phyloP scores from a whole-genome alignment of 352 stramenopile genomes.

The Phytophthora crassamura region DNA sequence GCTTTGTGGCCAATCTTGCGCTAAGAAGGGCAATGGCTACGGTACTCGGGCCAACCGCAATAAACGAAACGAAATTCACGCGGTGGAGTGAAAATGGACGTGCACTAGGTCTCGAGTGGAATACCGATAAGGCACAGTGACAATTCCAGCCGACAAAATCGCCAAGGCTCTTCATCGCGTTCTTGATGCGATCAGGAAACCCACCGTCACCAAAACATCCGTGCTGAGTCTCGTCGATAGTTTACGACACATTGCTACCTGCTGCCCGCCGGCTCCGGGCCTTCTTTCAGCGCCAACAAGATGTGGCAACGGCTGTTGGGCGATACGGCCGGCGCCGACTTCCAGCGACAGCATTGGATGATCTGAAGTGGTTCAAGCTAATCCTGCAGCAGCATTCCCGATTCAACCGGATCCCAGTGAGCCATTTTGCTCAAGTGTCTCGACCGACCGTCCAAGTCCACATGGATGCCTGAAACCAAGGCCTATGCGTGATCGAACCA shows the following conservation, averaged over 20 bases:
- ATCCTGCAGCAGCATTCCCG: not conserved
- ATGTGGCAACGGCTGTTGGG: not conserved
- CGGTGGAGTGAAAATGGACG: not conserved
- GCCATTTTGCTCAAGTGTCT: not conserved
- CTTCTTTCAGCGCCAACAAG: not conserved
- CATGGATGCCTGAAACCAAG: constrained; percentile 11
- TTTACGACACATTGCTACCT: not conserved
- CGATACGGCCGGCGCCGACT: not conserved
- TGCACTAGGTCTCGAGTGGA: constrained; percentile 2
- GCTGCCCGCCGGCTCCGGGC: not conserved
- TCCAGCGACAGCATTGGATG: not conserved
- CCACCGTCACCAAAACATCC: not conserved
- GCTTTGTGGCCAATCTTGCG: not conserved
- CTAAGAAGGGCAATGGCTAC: constrained; percentile 5
- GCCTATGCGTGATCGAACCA: not conserved
- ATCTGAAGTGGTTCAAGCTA: not conserved
- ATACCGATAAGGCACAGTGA: not conserved
- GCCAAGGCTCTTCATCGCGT: not conserved
- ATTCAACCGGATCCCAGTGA: not conserved
- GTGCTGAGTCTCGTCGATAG: not conserved
- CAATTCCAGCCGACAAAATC: not conserved
- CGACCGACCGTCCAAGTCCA: constrained; percentile 7
- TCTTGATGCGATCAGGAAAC: too few species aligned
- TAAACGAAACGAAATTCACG: constrained; percentile 6
- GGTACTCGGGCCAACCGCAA: constrained; percentile 5